Percentiles rank a stretch among this genome's conserved stretches.
These are phyloP conservation scores for Erodium moschatum DNA, from an alignment of 441 rosid species.

Conservation along the genomic window DNA sequence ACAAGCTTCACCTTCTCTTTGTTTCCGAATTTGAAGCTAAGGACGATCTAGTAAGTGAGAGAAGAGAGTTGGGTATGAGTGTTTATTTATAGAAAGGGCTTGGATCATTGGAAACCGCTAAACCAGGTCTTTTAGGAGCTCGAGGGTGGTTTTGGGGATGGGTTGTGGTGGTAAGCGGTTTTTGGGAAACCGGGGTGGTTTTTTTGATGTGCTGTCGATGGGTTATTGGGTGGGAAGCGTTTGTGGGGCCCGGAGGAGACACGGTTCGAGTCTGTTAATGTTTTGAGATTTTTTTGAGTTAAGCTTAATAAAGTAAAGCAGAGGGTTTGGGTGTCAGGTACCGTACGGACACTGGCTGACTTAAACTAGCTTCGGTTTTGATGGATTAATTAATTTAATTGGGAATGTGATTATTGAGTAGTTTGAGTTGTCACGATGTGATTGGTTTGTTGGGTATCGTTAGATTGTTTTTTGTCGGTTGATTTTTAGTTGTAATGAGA, in stretches of 20 bases:
- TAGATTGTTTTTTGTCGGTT: background rate
- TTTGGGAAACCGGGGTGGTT: background rate
- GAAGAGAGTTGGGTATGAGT: background rate
- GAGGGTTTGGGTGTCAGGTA: background rate
- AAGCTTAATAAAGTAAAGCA: background rate
- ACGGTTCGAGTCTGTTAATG: background rate
- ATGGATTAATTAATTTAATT: background rate
- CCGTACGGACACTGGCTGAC: background rate
- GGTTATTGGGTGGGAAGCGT: background rate
- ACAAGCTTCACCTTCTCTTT: background rate
- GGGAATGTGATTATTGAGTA: background rate
- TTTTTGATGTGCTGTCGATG: background rate
- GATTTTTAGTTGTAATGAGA: too few species aligned
- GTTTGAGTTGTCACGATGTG: background rate
- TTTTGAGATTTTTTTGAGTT: background rate
- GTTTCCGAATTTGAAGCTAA: background rate
- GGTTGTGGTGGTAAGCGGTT: background rate
- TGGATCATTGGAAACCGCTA: background rate
- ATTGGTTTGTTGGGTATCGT: background rate
- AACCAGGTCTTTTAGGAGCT: background rate
- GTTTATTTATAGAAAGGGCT: conserved; percentile 1
- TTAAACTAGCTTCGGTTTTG: background rate
- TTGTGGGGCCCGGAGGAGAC: background rate
- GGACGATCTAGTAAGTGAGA: background rate
- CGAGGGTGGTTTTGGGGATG: background rate